phyloP scores from a whole-genome alignment of 371 early-diverging fungal genomes.

The Rhizopus sp. region DNA sequence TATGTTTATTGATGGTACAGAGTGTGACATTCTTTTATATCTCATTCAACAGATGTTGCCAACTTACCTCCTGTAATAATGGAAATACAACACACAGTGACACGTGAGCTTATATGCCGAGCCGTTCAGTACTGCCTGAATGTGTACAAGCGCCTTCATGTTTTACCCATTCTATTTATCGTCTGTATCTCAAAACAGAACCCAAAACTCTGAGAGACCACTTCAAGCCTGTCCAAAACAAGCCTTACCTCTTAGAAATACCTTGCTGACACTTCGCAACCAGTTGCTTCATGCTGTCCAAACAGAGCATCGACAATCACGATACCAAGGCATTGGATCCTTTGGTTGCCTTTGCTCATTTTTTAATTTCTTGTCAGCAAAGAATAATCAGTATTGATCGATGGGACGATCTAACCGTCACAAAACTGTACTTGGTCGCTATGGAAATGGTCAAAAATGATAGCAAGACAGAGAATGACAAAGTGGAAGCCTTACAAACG shows the following conservation, averaged over 20 bases:
- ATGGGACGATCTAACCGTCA: slow-evolving; percentile 19
- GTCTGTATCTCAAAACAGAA: slow-evolving; percentile 18
- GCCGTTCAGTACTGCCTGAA: slow-evolving; percentile 18
- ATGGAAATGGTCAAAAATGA: slow-evolving; percentile 23
- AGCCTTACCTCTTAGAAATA: slow-evolving; percentile 19
- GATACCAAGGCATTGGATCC: slow-evolving; percentile 16
- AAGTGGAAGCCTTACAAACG: slow-evolving; percentile 17
- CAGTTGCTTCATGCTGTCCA: slow-evolving; percentile 21
- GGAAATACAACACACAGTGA: slow-evolving; percentile 18
- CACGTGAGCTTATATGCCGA: slow-evolving; percentile 20
- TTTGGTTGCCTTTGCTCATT: slow-evolving; percentile 19
- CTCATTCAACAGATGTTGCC: slow-evolving; percentile 17
- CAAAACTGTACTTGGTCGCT: slow-evolving; percentile 23
- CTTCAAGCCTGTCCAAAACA: slow-evolving; percentile 19
- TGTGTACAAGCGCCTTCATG: slow-evolving; percentile 17
- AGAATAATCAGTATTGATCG: slow-evolving; percentile 17
- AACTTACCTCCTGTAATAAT: slow-evolving; percentile 9
- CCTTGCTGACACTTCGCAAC: slow-evolving; percentile 18
- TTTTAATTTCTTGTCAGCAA: slow-evolving; percentile 22
- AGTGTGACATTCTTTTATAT: slow-evolving; percentile 17
- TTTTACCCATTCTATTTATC: slow-evolving; percentile 15
- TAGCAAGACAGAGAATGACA: slow-evolving; percentile 18
- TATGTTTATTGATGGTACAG: slow-evolving; percentile 15
- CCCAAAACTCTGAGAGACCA: slow-evolving; percentile 14
- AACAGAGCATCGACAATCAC: slow-evolving; percentile 17